Evolutionary conservation across 176 grass and related monocot species (phyloP), one percentile per base, ranked within the genome.

Genomic region (Hsuehochloa calcarea): DNA sequence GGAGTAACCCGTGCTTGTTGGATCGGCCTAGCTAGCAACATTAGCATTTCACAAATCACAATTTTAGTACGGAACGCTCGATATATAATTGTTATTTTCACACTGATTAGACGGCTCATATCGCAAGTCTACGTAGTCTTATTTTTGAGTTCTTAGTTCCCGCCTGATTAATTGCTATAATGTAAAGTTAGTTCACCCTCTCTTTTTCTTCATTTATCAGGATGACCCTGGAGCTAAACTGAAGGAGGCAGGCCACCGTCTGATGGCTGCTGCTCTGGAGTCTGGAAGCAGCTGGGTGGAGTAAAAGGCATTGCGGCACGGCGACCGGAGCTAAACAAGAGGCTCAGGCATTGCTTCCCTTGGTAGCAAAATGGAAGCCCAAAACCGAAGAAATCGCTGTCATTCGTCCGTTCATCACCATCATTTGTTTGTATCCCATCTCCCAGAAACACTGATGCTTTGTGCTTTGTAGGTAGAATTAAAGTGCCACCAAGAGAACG

Each of bases 211-310:
- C 49, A 71, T 46, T 55, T 16, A 81, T 74, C 80, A 44, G 25
- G 66, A 52, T 8, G 79, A 77, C 71, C 37, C 25, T 84, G 47
- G 68, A 84, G 27, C 87, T 79, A 34, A 67, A 66, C 39, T 55
- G 87, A 84, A 74, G 68, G 60, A 80, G 75, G 68, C 75, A 84
- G 81, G 31, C 47, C 59, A 89, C 75, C 47, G 13, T 79, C 67
- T 59, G 68, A 89, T 27, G 46, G 72, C 34, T 66, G 14, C 13
- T 43, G 19, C 12, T 41, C 17, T 77, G 41, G n/a, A 22, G 56
- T 55, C 25, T 37, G 49, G 70, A 47, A 69, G 61, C 26, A 68
- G 15, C 80, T 64, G 43, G 73, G 80, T 51, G 80, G 23, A 77
- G 55, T 54, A 19, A 71, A 83, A 88, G 55, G 43, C 31, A 70